phyloP scores from a whole-genome alignment of 805 yeast species.

The Grigorovia jiainica region DNA sequence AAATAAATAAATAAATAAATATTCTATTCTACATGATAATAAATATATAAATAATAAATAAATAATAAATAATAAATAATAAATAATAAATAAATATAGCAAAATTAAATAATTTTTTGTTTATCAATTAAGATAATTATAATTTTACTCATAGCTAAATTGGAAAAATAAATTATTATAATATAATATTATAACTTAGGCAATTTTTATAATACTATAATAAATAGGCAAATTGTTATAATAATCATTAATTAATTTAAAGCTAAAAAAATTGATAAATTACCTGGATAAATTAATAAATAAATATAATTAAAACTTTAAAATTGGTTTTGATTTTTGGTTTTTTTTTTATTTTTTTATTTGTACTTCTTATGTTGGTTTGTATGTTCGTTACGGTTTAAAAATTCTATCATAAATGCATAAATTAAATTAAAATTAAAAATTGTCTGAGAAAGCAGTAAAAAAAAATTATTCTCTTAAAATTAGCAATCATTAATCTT shows the following conservation, averaged over 20 bases:
- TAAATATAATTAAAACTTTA: no score
- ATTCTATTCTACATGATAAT: background rate
- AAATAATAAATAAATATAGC: background rate
- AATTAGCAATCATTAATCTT: no score
- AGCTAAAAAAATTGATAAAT: background rate
- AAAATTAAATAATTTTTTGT: background rate
- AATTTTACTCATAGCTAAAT: background rate
- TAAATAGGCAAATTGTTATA: background rate
- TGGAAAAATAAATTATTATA: background rate
- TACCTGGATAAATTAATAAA: no score
- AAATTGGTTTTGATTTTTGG: no score
- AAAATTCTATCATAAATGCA: background rate
- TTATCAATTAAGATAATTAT: no score
- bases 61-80: background rate
- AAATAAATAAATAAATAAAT: background rate
- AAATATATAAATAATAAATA: background rate
- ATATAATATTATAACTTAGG: background rate
- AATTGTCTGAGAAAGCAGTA: no score
- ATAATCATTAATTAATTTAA: no score
- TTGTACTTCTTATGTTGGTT: no score
- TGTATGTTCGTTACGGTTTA: no score
- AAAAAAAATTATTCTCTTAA: no score
- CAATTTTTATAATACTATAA: background rate
- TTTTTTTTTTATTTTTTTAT: no score
- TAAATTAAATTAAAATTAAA: background rate